Evolutionary conservation across 768 basidiomycete species (phyloP).

Genomic region (Psilocybe cyanescens): DNA sequence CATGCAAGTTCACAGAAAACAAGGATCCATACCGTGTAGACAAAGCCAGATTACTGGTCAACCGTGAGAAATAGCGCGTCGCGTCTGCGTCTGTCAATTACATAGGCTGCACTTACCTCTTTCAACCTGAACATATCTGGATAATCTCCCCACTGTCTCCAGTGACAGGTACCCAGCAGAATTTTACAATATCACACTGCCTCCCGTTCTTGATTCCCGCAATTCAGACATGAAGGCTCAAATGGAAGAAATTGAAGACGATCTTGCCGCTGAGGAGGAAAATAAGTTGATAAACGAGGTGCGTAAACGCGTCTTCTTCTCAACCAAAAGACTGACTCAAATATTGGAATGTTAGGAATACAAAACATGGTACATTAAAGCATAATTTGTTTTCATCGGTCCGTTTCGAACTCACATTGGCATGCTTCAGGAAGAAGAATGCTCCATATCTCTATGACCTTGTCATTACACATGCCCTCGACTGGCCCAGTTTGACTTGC

Average conservation of each 20-base stretch:
- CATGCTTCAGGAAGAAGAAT: conserved; percentile 82
- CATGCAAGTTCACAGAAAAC: neutral
- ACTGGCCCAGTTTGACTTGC: conserved; percentile 97
- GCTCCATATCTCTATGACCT: conserved; percentile 98
- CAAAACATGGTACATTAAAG: conserved; percentile 69
- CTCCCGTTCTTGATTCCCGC: neutral
- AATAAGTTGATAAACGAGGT: conserved; percentile 91
- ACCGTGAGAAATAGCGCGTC: conserved; percentile 48
- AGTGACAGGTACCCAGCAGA: neutral
- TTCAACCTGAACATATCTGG: neutral
- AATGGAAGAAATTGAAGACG: conserved; percentile 77
- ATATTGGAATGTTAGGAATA: conserved; percentile 59
- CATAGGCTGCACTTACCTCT: neutral
- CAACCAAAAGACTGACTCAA: conserved; percentile 1
- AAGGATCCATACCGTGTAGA: too few relatives aligned
- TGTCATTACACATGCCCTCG: conserved; percentile 95
- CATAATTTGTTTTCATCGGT: neutral
- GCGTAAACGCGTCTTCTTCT: conserved; percentile 28
- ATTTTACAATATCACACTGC: neutral
- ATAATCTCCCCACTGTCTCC: neutral
- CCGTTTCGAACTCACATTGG: conserved; percentile 1
- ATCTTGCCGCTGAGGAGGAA: conserved; percentile 82
- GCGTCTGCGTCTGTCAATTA: conserved; percentile 26
- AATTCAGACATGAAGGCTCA: conserved; percentile 45
- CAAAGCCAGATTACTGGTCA: neutral